These are phyloP conservation scores for apple (Malus domestica) DNA, from an alignment of 306 rosid genomes.

Conservation along the genomic window ASM211411v1 NC_041804.1:2061001-2061500, in stretches of 20 bases:
- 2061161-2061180: not conserved
- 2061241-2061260: conserved; percentile 69
- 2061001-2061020: conserved; percentile 93
- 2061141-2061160: conserved; percentile 34
- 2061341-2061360: conserved; percentile 77
- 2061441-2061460: conserved; percentile 99
- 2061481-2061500: conserved; percentile 98
- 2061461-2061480: conserved; percentile 96
- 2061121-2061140: conserved; percentile 81
- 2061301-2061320: conserved; percentile 96
- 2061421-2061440: conserved; percentile 91
- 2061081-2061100: conserved; percentile 83
- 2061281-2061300: conserved; percentile 74
- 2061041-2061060: conserved; percentile 74
- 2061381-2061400: conserved; percentile 93
- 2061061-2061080: conserved; percentile 86
- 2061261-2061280: conserved; percentile 72
- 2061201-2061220: not conserved
- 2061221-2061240: conserved; percentile 37
- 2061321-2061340: conserved; percentile 68
- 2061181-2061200: conserved; percentile 11
- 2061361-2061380: conserved; percentile 99
- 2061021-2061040: conserved; percentile 84
- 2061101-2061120: conserved; percentile 96
- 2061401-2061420: conserved; percentile 80